phyloP scores from a whole-genome alignment of 2,329 filamentous ascomycete genomes.

The Paecilomyces dactylethromorphus region DNA sequence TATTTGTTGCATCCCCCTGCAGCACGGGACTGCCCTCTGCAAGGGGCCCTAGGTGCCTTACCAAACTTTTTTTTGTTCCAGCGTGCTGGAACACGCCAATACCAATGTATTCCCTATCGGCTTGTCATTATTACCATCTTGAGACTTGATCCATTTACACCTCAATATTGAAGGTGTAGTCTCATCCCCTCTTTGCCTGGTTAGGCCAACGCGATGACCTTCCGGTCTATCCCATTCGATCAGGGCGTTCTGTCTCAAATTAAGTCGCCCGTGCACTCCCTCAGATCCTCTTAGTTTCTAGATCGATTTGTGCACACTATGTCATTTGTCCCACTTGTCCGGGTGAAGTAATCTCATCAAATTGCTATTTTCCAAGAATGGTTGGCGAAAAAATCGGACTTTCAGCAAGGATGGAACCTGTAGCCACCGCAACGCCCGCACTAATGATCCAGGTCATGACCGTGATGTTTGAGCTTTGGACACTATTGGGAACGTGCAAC shows the following conservation, averaged over 20 bases:
- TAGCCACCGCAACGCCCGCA: neutral
- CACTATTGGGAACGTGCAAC: conserved; percentile 1
- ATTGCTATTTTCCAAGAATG: neutral
- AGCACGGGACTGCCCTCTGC: neutral
- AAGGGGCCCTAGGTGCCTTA: neutral
- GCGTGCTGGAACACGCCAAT: neutral
- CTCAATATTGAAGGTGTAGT: neutral
- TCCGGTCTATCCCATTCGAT: neutral
- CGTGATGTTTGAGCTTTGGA: neutral
- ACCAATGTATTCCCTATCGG: neutral
- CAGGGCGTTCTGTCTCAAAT: neutral
- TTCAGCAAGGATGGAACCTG: neutral
- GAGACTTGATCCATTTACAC: neutral
- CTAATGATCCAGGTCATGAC: neutral
- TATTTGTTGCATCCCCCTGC: neutral
- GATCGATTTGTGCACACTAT: neutral
- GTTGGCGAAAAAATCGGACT: neutral
- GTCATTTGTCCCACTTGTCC: neutral
- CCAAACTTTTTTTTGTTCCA: neutral
- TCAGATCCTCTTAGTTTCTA: neutral
- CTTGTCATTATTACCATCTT: neutral
- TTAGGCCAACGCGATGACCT: neutral
- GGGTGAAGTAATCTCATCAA: neutral
- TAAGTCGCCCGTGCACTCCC: neutral
- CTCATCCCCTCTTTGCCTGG: neutral